These are phyloP conservation scores for Chionographis japonica DNA, from an alignment of 106 monocot genomes.

Conservation along the genomic window DNA sequence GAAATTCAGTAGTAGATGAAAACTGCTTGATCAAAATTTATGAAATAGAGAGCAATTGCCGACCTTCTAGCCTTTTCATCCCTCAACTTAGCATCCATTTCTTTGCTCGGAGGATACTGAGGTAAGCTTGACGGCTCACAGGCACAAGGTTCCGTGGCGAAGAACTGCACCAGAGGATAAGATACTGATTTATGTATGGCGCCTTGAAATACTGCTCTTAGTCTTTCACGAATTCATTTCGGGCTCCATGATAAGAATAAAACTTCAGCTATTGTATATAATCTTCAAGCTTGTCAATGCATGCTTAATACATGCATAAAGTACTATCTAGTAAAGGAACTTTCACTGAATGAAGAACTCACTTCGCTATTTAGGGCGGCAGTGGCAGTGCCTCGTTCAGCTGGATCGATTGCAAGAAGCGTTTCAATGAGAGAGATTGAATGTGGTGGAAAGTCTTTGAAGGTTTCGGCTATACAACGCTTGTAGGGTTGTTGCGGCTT, in stretches of 20 bases:
- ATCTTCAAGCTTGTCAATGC: no score
- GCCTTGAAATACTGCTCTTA: no score
- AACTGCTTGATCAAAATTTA: background rate
- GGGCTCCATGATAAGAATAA: no score
- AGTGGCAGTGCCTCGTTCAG: conserved; percentile 47
- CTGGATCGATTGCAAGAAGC: conserved; percentile 47
- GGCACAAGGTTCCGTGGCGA: conserved; percentile 54
- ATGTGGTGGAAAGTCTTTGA: conserved; percentile 39
- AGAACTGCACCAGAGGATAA: conserved; percentile 52
- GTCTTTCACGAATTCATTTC: no score
- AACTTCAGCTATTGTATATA: no score
- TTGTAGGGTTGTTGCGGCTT: conserved; percentile 34
- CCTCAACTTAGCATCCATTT: conserved; percentile 63
- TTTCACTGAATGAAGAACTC: background rate
- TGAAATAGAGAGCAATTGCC: background rate
- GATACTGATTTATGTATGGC: no score
- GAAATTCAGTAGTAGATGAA: background rate
- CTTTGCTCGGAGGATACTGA: conserved; percentile 80
- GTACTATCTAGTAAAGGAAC: background rate
- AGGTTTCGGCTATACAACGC: conserved; percentile 42
- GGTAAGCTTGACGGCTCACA: conserved; percentile 75
- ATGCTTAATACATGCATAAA: no score
- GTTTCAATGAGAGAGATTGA: conserved; percentile 41
- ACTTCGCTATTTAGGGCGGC: conserved; percentile 57
- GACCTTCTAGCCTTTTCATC: conserved; percentile 66